Conservation (phyloP, 2,329 filamentous ascomycete genomes). For the Thielaviopsis musarum region DNA sequence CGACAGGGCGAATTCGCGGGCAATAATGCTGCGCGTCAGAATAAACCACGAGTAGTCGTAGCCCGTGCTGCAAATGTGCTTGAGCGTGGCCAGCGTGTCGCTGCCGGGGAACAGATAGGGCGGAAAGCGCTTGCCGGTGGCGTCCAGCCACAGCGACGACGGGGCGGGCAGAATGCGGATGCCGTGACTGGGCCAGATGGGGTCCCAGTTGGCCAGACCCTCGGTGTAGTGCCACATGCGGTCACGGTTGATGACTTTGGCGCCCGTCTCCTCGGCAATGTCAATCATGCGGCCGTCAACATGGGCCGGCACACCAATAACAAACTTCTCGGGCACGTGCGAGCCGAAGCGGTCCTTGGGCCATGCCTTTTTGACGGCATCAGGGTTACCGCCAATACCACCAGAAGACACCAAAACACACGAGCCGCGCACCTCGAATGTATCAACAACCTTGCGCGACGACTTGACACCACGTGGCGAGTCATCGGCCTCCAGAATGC, state of each 20-base stretch:
- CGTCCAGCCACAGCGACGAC: slow-evolving; percentile 46
- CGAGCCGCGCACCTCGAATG: slow-evolving; percentile 36
- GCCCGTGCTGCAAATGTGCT: slow-evolving; percentile 41
- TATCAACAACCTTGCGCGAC: slow-evolving; percentile 28
- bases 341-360: slow-evolving; percentile 39
- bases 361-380: slow-evolving; percentile 41
- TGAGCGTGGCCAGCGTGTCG: slow-evolving; percentile 40
- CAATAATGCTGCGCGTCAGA: slow-evolving; percentile 39
- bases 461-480: slow-evolving; percentile 34
- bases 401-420: slow-evolving; percentile 39
- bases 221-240: slow-evolving; percentile 54
- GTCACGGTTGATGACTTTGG: slow-evolving; percentile 40
- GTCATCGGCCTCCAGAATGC: slow-evolving; percentile 34
- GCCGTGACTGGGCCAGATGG: slow-evolving; percentile 44
- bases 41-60: slow-evolving; percentile 50
- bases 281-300: slow-evolving; percentile 48
- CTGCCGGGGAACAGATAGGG: slow-evolving; percentile 38
- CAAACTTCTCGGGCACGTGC: slow-evolving; percentile 36
- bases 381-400: slow-evolving; percentile 45
- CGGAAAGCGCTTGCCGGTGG: slow-evolving; percentile 39
- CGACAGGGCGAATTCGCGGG: slow-evolving; percentile 44
- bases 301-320: slow-evolving; percentile 43
- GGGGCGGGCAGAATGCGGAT: slow-evolving; percentile 44
- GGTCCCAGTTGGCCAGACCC: slow-evolving; percentile 42
- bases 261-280: slow-evolving; percentile 36